Evolutionary conservation across 2,329 filamentous ascomycete genomes (phyloP), one percentile per base, ranked within the genome.

Genomic region (Ascocoryne sarcoides): DNA sequence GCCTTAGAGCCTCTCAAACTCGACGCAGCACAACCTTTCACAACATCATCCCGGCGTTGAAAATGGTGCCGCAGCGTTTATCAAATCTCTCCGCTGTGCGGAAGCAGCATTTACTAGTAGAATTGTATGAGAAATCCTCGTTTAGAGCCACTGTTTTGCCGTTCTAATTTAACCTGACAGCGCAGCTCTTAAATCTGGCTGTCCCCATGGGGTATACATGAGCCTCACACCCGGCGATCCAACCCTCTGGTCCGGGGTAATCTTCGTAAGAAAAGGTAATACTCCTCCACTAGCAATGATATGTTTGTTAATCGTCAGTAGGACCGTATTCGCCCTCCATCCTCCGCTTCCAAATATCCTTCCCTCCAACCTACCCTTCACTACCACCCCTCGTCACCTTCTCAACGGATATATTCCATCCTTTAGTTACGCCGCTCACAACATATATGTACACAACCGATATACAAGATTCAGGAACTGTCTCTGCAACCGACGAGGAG

Each of bases 321-420:
- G 90, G 90, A 32, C 90, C 92, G 14, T 98, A 95, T 65, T 75
- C 85, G 15, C 81, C 84, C 44, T 85, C 88, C 34, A 76, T 95
- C 53, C 74, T 96, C 47, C 84, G 89, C 55, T 94, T 96, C 64
- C 82, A 92, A 52, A 83, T 96, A 49, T 82, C 81, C 17, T 96
- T 96, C 55, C 85, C 89, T 26, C 71, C 82, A 45, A 72, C 74
- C 29, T 95, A 93, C 60, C 90, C 90, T 10, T 66, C 71, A 37
- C 66, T 85, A 15, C 85, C 90, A 37, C 92, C 92, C 8, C 70
- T 89, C 14, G 77, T 98, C 50, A 90, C 82, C 40, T 95, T 98
- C 62, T 76, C 79, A 33, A 93, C 86, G 52, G 90, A 96, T 60
- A 82, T 96, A 51, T 98, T 96, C 62, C 90, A 98, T 60, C 90